Conservation (phyloP, 2,329 filamentous ascomycete genomes). For the Ophiostoma sp. region DNA sequence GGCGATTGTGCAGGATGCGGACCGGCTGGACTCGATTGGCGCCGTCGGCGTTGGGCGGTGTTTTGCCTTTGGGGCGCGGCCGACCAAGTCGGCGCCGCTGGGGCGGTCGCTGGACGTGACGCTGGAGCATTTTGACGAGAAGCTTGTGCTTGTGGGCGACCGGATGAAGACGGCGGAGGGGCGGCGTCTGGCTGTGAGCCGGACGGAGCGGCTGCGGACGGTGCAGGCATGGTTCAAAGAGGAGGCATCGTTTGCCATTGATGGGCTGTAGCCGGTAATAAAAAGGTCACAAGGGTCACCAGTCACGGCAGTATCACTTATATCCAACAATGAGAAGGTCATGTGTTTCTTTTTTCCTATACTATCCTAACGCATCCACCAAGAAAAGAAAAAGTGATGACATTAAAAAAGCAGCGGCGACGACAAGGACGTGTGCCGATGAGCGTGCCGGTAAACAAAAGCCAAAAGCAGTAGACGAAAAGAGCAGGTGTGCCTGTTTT, state of each 20-base stretch:
- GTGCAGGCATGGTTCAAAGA: constrained; percentile 57
- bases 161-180: constrained; percentile 62
- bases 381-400: neutral
- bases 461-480: neutral
- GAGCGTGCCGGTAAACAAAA: neutral
- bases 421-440: neutral
- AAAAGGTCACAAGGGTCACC: too few relatives aligned
- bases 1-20: constrained; percentile 85
- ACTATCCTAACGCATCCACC: constrained; percentile 3
- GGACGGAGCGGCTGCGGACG: constrained; percentile 47
- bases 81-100: constrained; percentile 38
- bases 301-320: too few relatives aligned
- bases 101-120: constrained; percentile 55
- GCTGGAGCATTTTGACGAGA: constrained; percentile 71
- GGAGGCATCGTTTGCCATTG: constrained; percentile 37
- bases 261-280: neutral
- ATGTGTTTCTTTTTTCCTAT: constrained; percentile 10
- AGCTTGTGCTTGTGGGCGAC: constrained; percentile 59
- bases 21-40: constrained; percentile 85
- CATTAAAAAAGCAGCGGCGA: neutral
- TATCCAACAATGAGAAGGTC: neutral
- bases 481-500: neutral
- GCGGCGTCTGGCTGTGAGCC: constrained; percentile 47
- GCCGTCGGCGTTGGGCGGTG: constrained; percentile 75
- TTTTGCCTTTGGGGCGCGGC: constrained; percentile 69